Evolutionary conservation across 352 stramenopile species (phyloP), one percentile per base, ranked within the genome.

Genomic region (Globisporangium heterothallicum): DNA sequence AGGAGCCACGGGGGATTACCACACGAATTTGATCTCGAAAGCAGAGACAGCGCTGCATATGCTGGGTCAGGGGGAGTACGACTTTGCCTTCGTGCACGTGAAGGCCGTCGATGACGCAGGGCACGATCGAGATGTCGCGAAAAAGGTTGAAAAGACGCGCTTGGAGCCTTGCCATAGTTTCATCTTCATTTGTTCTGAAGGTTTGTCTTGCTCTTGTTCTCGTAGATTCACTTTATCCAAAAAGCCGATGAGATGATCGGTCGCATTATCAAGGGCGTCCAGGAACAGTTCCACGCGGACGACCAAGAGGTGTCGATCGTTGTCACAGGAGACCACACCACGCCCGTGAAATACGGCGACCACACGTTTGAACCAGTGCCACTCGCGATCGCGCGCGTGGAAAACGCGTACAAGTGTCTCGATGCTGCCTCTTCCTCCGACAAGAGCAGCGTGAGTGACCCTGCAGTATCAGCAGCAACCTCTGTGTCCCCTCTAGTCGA

Each of bases 321-420:
- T n/a, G 70, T 94, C 30, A 94, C 84, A 2, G 84, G 84, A 10
- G 84, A 94, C 56, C 84, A 94, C 66, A 92, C 84, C 48, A 94
- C 84, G 5, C 84, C 84, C 19, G 82, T 92, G 24, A 74, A 88
- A 53, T 93, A 92, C 46, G 84, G 84, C 26, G 84, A 94, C 52
- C 84, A 94, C 68, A 94, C 74, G 26, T 93, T 94, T 53, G 84
- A 94, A 49, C 82, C 84, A 0, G 84, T 94, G 38, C 84, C 84
- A 12, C 84, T 94, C 21, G 72, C 82, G 22, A 92, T 94, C 53
- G 63, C 80, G 3, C 72, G 78, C 29, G 78, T 63, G 4, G 63
- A 63, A 14, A 53, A 51, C 34, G 77, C 78, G 10, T 59, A 61
- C 27, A 44, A 66, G 26, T 62, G 54, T n/a, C 56, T 78, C 34